phyloP scores from a whole-genome alignment of 345 rosid genomes.

The Brassica rapa region DNA sequence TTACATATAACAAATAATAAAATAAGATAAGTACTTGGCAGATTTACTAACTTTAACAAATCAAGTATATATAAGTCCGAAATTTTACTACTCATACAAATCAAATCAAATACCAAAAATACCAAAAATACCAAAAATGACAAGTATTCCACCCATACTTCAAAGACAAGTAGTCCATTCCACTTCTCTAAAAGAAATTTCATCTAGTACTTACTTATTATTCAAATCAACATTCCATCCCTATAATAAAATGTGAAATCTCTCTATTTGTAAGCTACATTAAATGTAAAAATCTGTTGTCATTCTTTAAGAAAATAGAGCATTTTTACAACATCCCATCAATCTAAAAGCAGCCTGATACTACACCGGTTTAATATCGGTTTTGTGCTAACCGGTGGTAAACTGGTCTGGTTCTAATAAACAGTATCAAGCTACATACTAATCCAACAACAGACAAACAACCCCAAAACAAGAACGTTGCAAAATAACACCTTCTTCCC shows the following conservation, averaged over 20 bases:
- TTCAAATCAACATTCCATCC: not conserved
- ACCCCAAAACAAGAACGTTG: conserved; percentile 80
- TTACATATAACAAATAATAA: no score
- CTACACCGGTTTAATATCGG: conserved; percentile 25
- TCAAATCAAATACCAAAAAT: no score
- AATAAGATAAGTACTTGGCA: no score
- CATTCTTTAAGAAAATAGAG: not conserved
- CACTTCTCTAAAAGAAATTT: no score
- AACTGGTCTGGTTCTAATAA: conserved; percentile 75
- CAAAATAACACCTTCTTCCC: conserved; percentile 74
- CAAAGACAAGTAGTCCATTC: not conserved
- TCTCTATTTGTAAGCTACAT: no score
- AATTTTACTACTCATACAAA: no score
- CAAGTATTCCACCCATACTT: not conserved
- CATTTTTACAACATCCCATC: conserved; percentile 2
- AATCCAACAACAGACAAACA: conserved; percentile 70
- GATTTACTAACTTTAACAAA: no score
- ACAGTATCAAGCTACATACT: conserved; percentile 60
- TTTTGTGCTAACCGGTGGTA: conserved; percentile 64
- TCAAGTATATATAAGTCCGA: no score
- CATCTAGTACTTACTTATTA: no score
- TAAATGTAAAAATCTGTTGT: not conserved
- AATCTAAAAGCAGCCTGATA: not conserved
- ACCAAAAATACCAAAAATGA: no score
- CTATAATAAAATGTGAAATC: not conserved